phyloP scores from a whole-genome alignment of 352 stramenopile genomes.

The Phytophthora sp. region DNA sequence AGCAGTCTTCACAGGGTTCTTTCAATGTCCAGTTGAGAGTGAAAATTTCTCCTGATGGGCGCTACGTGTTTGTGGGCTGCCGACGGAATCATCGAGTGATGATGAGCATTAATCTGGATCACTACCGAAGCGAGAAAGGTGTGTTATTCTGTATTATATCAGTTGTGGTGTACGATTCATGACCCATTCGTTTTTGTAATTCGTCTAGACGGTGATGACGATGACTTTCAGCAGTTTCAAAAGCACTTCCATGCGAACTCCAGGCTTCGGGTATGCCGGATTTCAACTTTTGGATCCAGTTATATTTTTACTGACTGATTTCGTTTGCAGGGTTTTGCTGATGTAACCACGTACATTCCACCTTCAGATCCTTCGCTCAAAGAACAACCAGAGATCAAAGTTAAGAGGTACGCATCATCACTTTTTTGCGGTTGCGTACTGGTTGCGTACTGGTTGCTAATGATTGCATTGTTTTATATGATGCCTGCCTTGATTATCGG shows the following conservation, averaged over 20 bases:
- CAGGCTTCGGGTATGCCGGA: constrained; percentile 60
- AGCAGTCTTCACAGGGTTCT: constrained; percentile 65
- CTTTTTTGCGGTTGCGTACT: neutral
- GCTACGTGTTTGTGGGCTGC: constrained; percentile 85
- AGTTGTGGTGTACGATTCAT: neutral
- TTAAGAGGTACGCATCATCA: constrained; percentile 14
- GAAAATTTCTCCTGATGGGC: constrained; percentile 79
- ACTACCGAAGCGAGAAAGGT: constrained; percentile 87
- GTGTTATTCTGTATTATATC: constrained; percentile 15
- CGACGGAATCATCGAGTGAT: constrained; percentile 68
- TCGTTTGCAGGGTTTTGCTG: constrained; percentile 70
- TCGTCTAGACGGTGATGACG: constrained; percentile 69
- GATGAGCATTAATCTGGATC: constrained; percentile 84
- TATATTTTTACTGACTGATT: neutral
- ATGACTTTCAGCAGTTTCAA: constrained; percentile 82
- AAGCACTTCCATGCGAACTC: constrained; percentile 71
- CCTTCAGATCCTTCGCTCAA: neutral
- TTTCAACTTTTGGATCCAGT: neutral
- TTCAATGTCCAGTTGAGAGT: constrained; percentile 63
- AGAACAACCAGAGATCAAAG: constrained; percentile 7
- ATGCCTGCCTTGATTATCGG: too few relatives aligned
- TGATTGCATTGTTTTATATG: too few relatives aligned
- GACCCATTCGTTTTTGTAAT: constrained; percentile 4
- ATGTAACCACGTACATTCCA: constrained; percentile 57
- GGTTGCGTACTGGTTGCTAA: neutral